These are phyloP conservation scores for Grifola frondosa DNA, from an alignment of 1,284 basidiomycete species.

Conservation along the genomic window DNA sequence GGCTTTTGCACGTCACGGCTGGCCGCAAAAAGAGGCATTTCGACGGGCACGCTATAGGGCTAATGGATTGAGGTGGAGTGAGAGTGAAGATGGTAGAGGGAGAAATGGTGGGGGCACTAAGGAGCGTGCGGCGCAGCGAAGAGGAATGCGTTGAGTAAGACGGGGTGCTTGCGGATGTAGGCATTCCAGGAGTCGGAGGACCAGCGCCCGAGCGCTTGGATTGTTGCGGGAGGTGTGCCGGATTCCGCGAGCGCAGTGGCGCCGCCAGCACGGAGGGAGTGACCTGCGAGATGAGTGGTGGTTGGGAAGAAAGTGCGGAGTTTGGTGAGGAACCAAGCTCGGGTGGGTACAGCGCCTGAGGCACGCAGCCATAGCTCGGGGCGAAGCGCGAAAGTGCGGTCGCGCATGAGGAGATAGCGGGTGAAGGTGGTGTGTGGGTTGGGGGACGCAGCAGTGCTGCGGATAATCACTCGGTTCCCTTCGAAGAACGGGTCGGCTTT, in stretches of 20 bases:
- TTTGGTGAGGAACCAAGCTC: constrained; percentile 25
- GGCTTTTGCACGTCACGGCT: too few species aligned
- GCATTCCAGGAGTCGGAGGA: constrained; percentile 34
- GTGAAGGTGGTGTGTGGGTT: constrained; percentile 3
- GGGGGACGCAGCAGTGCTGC: neutral
- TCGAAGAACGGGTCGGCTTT: constrained; percentile 29
- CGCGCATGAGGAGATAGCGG: constrained; percentile 17
- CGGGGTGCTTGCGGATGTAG: constrained; percentile 38
- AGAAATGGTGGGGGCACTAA: too few species aligned
- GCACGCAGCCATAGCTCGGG: constrained; percentile 20
- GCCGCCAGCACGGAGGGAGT: constrained; percentile 38
- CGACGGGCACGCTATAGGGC: too few species aligned
- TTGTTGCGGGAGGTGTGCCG: constrained; percentile 32
- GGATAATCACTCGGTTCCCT: constrained; percentile 1
- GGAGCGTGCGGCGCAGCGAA: too few species aligned
- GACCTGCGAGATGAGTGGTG: constrained; percentile 29
- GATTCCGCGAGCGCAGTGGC: constrained; percentile 35
- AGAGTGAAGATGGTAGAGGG: too few species aligned
- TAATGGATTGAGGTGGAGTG: too few species aligned
- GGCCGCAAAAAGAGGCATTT: too few species aligned
- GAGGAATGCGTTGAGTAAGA: too few species aligned
- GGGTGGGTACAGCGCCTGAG: constrained; percentile 23
- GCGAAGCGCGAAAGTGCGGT: constrained; percentile 13
- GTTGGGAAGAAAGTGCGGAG: constrained; percentile 15
- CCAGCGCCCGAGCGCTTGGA: constrained; percentile 39